Base-by-base conservation (phyloP, 768 basidiomycete genomes). In the Pulveroboletus frians region DNA sequence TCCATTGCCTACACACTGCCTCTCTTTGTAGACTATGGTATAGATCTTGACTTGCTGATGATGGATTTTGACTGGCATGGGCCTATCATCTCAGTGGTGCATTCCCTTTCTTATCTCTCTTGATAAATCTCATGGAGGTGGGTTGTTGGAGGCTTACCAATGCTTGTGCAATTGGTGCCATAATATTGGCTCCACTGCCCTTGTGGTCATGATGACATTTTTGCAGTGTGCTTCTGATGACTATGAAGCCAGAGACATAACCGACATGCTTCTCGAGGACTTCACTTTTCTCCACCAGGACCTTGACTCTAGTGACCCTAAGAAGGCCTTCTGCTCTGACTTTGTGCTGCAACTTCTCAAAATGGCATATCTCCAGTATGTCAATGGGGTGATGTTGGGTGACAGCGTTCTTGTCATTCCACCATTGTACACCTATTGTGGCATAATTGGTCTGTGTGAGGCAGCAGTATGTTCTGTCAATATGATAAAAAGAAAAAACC, bases 131-230 rank as follows among this genome's bases (percentile, higher is more conserved):
- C 3, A 21, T 21, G 21, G 21, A 21, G 21, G 21, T 21, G 21
- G 21, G 21, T 4, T 21, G 21, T 21, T 4, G 4, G 4, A 21
- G 21, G 21, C 21, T 21, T 21, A 21, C 21, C 21, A 21, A 21
- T n/a, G n/a, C n/a, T n/a, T 56, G 7, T 54, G 45, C 2, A 23
- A 56, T 7, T 56, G 55, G 49, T 13, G 5, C 0, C 39, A 51
- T 13, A 46, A 46, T 15, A 38, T 54, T 3, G 35, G 41, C 3
- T 53, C 45, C 18, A 51, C 49, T 1, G 31, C 52, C 4, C 15
- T 53, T 3, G n/a, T n/a, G 0, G 32, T 53, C 11, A 32, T 53
- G 7, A 46, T 51, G 21, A 29, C 2, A 3, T 35, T 51, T 14
- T 13, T 51, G 40, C n/a, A 47, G 23, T 47, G 34, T n/a, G 29